Base-by-base conservation (phyloP, 805 yeast species). In the Ogataea henricii region DNA sequence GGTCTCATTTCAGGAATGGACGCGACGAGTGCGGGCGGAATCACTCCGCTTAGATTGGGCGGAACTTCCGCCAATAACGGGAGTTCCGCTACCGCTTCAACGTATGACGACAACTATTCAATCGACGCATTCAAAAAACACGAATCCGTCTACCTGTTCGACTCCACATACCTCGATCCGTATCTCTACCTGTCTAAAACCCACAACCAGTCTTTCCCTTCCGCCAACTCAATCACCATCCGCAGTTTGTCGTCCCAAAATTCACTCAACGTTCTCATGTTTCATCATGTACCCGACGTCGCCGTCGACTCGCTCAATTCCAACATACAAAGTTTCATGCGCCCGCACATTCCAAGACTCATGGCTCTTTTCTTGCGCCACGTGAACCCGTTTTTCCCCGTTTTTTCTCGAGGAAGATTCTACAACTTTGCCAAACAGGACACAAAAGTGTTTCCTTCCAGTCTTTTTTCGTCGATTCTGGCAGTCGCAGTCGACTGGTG, bases 321-420 rank as follows among this genome's bases (percentile, higher is more conserved):
- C 3, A 26, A 30, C 5, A 51, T 48, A 6, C 52, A 45, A 10
- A 17, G 13, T 8, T 13, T 49, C 30, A 37, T 50, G 29, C 22
- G 43, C 16, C 46, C 50, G 6, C 41, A 52, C 17, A 36, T 48
- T 13, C 46, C 55, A 3, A 49, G 45, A 18, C 39, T 53, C 23
- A 47, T 53, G 50, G 36, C 9, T 8, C 29, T 53, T 5, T 53
- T 53, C 27, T 40, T 53, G 14, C 47, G 51, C 17, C 36, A 48
- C 17, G 53, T 53, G 25, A 53, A 51, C 35, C 55, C 57, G 1
- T 48, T 37, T 34, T 53, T 53, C 26, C 57, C 57, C 7, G 53
- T 53, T 9, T 51, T 53, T 16, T 53, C 57, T 8, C 43, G 55
- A 12, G 53, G 55, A 10, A 25, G 53, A 8, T 53, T 53, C 30